Base-by-base conservation (phyloP, 1,139 yeast genomes). In the Cylindricascospora bacillispora region DNA sequence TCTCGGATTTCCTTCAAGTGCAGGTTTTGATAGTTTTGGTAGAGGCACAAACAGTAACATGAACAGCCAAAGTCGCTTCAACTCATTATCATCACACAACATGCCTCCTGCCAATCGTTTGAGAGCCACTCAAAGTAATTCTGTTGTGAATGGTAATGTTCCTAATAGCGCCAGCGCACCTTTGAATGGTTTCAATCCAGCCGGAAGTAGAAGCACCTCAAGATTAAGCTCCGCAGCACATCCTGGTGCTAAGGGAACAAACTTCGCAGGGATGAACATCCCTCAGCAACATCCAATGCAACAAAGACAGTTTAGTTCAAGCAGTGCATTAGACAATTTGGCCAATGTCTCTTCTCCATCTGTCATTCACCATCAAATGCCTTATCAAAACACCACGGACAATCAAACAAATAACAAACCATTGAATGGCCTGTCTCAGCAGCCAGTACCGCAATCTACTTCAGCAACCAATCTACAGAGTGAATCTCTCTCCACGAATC, bases 1-100 rank as follows among this genome's bases (percentile, higher is more conserved):
- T 15, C 29, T 54, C 14, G 52, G 56, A 9, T 46, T 43, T 34
- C 55, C 57, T 4, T 52, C 57, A 1, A 50, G 45, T 29, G 31
- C 45, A 13, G 40, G 38, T n/a, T 34, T 45, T 26, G 32, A 33
- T 18, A 42, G 39, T 22, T 41, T 31, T 29, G 34, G 41, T 13
- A 33, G 27, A 16, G 33, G 42, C 18, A 35, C 41, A 4, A 35
- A 31, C 12, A 27, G 30, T 10, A 26, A 30, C 27, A 30, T 22
- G 3, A 18, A 18, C 21, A 30, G 38, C 13, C 47, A 43, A 28
- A 36, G 41, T 22, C 45, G 47, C 24, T 31, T 44, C 16, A 44
- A 40, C 25, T 45, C 51, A 4, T 27, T 39, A 21, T 32, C 43
- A 2, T 34, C 36, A 15, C 36, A 32, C 18, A 34, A 28, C 15